Evolutionary conservation across 192 early-diverging fungal species (phyloP).

Genomic region (Entomortierella parvispora): DNA sequence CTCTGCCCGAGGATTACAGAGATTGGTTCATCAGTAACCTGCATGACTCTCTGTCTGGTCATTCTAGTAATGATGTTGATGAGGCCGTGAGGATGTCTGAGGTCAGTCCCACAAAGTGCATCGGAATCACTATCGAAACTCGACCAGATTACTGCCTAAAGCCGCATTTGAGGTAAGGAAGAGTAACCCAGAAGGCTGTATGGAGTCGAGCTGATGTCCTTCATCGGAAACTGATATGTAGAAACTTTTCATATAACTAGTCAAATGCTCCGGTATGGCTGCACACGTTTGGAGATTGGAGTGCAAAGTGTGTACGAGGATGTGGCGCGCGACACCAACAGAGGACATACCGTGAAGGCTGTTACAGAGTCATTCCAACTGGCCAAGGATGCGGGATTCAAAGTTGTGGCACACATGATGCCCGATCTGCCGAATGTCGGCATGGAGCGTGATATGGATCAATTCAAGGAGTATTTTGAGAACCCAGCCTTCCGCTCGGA

Average conservation of each 20-base stretch:
- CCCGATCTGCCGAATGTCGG: slow-evolving; percentile 99
- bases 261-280: slow-evolving; percentile 99
- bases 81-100: slow-evolving; percentile 99
- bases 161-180: slow-evolving; percentile 79
- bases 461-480: slow-evolving; percentile 98
- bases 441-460: slow-evolving; percentile 99
- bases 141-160: slow-evolving; percentile 98
- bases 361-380: slow-evolving; percentile 98
- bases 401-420: slow-evolving; percentile 99
- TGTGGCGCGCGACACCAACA: slow-evolving; percentile 98
- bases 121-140: slow-evolving; percentile 99
- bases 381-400: slow-evolving; percentile 98
- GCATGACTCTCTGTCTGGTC: slow-evolving; percentile 96
- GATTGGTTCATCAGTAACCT: slow-evolving; percentile 98
- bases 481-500: slow-evolving; percentile 99
- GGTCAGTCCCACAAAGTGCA: slow-evolving; percentile 96
- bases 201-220: too few relatives aligned
- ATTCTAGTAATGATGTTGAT: slow-evolving; percentile 89
- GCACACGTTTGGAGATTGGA: slow-evolving; percentile 97
- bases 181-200: not conserved
- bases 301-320: slow-evolving; percentile 99
- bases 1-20: slow-evolving; percentile 92
- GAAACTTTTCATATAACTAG: slow-evolving; percentile 47
- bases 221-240: too few relatives aligned
- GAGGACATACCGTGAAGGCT: slow-evolving; percentile 97